These are phyloP conservation scores for Calonectria pseudoturangicola DNA, from an alignment of 2,329 filamentous ascomycete genomes.

Conservation along the genomic window DNA sequence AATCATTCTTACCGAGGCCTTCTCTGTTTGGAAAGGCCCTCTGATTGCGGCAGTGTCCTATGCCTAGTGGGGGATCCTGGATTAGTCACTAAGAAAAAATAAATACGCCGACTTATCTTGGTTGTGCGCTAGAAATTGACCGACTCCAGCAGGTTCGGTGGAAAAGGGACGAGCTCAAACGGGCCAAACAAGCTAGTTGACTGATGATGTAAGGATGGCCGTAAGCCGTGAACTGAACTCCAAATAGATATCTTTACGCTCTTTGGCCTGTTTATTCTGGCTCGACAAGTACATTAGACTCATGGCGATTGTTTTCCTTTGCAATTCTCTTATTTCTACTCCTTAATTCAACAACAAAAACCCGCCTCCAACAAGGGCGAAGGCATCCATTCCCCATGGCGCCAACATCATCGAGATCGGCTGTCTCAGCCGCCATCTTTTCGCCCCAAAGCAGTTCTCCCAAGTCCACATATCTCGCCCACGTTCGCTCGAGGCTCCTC, in stretches of 20 bases:
- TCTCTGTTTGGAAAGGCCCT: background rate
- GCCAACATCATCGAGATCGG: conserved; percentile 26
- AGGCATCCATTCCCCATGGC: conserved; percentile 19
- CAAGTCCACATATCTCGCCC: conserved; percentile 35
- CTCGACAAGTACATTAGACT: background rate
- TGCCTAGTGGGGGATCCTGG: background rate
- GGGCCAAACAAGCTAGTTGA: conserved; percentile 3
- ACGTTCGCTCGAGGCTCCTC: conserved; percentile 36
- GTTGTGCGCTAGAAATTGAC: conserved; percentile 8
- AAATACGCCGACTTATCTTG: conserved; percentile 23
- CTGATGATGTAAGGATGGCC: conserved; percentile 20
- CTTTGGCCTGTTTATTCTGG: background rate
- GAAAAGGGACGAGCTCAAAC: conserved; percentile 3
- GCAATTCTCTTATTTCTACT: background rate
- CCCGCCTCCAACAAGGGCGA: background rate
- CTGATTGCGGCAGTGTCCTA: conserved; percentile 14
- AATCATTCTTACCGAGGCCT: conserved; percentile 5
- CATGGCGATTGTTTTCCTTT: conserved; percentile 10
- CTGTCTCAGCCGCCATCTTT: conserved; percentile 44
- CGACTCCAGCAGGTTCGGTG: conserved; percentile 9
- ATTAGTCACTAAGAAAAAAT: conserved; percentile 17
- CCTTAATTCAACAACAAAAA: conserved; percentile 1
- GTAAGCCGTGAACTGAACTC: conserved; percentile 9
- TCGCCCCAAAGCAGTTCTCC: conserved; percentile 44
- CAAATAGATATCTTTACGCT: conserved; percentile 26